Conservation (phyloP, 1,284 basidiomycete genomes). For the Trichosporon ovoides region DNA sequence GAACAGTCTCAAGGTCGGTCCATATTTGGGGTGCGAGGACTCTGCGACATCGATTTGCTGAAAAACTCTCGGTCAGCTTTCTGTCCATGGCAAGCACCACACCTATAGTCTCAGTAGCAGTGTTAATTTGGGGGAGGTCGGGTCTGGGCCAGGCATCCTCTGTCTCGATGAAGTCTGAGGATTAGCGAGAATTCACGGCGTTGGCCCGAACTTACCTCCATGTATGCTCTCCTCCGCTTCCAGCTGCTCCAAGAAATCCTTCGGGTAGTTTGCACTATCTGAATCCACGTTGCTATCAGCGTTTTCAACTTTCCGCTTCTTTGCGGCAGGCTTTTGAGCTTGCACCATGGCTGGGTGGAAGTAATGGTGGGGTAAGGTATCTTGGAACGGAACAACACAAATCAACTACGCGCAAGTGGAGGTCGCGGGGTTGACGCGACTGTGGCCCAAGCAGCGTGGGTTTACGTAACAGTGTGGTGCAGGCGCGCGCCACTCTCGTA, state of each 20-base stretch:
- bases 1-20: slow-evolving; percentile 66
- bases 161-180: slow-evolving; percentile 42
- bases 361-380: not conserved
- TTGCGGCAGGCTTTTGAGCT: slow-evolving; percentile 22
- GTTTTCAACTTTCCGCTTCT: slow-evolving; percentile 35
- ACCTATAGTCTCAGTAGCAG: slow-evolving; percentile 61
- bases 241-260: slow-evolving; percentile 66
- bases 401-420: slow-evolving; percentile 6
- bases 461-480: too few species aligned
- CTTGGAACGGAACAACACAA: not conserved
- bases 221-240: slow-evolving; percentile 61
- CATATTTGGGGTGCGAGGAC: slow-evolving; percentile 55
- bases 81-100: slow-evolving; percentile 18
- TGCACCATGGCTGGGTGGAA: not conserved
- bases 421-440: not conserved
- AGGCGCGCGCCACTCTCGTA: too few species aligned
- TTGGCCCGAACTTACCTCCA: slow-evolving; percentile 25
- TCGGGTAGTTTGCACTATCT: slow-evolving; percentile 58
- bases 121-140: slow-evolving; percentile 55
- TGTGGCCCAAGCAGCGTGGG: not conserved
- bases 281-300: slow-evolving; percentile 4
- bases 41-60: slow-evolving; percentile 92
- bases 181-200: not conserved
- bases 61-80: slow-evolving; percentile 54
- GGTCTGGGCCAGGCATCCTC: slow-evolving; percentile 73